These are phyloP conservation scores for Avena insularis DNA, from an alignment of 176 grass and related monocot species.

Conservation along the genomic window DNA sequence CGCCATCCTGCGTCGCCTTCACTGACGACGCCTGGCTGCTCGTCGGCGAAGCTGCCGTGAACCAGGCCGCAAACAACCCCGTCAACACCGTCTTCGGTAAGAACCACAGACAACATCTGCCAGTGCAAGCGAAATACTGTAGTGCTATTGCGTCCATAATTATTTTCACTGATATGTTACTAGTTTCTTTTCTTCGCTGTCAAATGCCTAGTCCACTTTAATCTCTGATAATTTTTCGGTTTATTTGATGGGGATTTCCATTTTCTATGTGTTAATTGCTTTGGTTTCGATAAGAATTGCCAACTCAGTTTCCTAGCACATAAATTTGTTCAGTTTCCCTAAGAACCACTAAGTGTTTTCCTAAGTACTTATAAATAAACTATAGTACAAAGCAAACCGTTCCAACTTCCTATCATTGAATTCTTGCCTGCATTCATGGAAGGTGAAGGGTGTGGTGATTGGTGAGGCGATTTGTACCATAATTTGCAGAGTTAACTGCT, in stretches of 20 bases:
- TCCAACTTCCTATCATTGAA: neutral
- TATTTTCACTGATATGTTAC: neutral
- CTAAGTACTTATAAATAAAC: too few relatives aligned
- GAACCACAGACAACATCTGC: neutral
- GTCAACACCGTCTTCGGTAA: slow-evolving; percentile 81
- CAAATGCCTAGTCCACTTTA: neutral
- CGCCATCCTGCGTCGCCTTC: slow-evolving; percentile 12
- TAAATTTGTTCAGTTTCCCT: neutral
- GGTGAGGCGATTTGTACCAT: neutral
- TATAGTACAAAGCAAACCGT: neutral
- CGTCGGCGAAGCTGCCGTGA: neutral
- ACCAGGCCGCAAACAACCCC: slow-evolving; percentile 66
- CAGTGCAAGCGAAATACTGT: too few relatives aligned
- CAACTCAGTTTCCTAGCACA: neutral
- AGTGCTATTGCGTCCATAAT: neutral
- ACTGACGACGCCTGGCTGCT: neutral
- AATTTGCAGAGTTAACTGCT: neutral
- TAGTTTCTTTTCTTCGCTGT: neutral
- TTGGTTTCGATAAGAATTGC: neutral
- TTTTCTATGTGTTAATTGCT: neutral
- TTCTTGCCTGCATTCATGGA: too few relatives aligned
- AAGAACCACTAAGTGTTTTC: neutral
- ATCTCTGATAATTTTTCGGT: neutral
- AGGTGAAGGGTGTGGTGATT: neutral
- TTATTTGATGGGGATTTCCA: neutral